These are phyloP conservation scores for Odontarrhena argentea DNA, from an alignment of 345 rosid genomes.

Conservation along the genomic window DNA sequence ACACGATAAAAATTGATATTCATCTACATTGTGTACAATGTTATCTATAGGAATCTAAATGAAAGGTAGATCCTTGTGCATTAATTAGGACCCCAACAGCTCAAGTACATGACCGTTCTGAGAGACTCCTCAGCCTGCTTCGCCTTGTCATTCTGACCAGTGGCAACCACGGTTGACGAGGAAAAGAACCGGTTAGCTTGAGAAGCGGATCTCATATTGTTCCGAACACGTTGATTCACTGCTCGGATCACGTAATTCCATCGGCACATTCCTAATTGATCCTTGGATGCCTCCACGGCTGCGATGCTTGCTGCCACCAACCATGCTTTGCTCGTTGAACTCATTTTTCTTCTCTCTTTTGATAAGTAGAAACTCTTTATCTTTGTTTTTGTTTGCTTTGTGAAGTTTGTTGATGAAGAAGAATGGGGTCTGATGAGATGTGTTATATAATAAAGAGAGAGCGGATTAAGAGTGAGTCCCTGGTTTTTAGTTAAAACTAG, in stretches of 20 bases:
- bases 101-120: constrained; percentile 73
- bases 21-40: too few relatives aligned
- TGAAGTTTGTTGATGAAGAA: constrained; percentile 2
- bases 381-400: background rate
- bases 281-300: constrained; percentile 56
- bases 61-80: too few relatives aligned
- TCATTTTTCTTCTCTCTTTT: constrained; percentile 20
- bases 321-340: constrained; percentile 49
- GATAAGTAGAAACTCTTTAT: background rate
- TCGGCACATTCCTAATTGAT: constrained; percentile 52
- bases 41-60: too few relatives aligned
- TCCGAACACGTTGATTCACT: constrained; percentile 41
- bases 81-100: constrained; percentile 77
- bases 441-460: constrained; percentile 19
- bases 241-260: constrained; percentile 53
- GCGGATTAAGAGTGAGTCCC: too few relatives aligned
- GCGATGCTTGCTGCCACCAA: constrained; percentile 58
- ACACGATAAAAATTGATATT: too few relatives aligned
- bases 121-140: constrained; percentile 73
- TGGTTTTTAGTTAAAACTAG: constrained; percentile 12
- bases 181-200: constrained; percentile 40
- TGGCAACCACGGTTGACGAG: constrained; percentile 4
- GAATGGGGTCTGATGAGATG: background rate
- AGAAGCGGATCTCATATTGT: constrained; percentile 41
- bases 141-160: constrained; percentile 35